phyloP scores from a whole-genome alignment of 257 asterid genomes.

The Solanum lycopersicoides region DNA sequence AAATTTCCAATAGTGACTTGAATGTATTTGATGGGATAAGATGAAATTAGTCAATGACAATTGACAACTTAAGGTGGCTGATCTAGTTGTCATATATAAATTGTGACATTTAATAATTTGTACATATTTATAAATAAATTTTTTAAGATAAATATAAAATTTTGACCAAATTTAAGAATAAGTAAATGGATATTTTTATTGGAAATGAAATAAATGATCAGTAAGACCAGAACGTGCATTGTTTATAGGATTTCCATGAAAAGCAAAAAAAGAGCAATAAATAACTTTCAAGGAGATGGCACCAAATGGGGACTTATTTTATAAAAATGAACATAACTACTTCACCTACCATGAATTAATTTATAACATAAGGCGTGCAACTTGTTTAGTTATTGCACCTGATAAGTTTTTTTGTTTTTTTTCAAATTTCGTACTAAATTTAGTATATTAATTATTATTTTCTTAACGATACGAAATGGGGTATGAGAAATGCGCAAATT shows the following conservation, averaged over 20 bases:
- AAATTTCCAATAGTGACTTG: not conserved
- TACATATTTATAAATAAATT: too few relatives aligned
- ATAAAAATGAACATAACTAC: not conserved
- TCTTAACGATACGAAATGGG: too few relatives aligned
- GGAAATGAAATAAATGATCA: not conserved
- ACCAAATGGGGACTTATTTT: not conserved
- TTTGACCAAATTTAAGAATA: too few relatives aligned
- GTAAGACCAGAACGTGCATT: not conserved
- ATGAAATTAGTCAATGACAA: not conserved
- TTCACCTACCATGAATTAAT: not conserved
- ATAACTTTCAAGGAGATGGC: not conserved
- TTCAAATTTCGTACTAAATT: too few relatives aligned
- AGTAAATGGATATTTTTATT: not conserved
- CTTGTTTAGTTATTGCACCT: not conserved
- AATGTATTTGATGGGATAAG: not conserved
- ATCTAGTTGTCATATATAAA: not conserved
- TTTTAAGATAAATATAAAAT: too few relatives aligned
- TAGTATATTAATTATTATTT: too few relatives aligned
- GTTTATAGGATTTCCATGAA: not conserved
- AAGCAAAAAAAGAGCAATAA: not conserved
- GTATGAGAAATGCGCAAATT: not conserved
- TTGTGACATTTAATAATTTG: not conserved
- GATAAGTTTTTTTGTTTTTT: not conserved
- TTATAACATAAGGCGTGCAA: not conserved
- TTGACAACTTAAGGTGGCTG: not conserved